phyloP scores from a whole-genome alignment of 1,284 basidiomycete species.

The Coriolopsis trogii region DNA sequence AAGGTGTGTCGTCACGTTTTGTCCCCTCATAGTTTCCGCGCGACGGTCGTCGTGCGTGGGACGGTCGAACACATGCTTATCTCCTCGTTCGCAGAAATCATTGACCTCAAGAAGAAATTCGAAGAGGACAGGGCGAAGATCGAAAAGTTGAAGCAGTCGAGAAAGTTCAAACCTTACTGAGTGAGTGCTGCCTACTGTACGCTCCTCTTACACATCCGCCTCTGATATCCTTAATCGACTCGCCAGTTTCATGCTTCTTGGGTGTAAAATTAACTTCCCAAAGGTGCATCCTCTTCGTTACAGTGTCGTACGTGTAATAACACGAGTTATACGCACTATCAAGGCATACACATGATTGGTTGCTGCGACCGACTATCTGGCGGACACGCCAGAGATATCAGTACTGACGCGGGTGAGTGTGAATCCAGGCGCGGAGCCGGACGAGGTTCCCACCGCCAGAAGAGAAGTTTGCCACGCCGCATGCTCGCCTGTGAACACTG shows the following conservation, averaged over 20 bases:
- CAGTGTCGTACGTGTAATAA: too few relatives aligned
- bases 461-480: slow-evolving; percentile 7
- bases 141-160: slow-evolving; percentile 77
- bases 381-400: too few relatives aligned
- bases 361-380: too few relatives aligned
- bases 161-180: slow-evolving; percentile 85
- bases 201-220: too few relatives aligned
- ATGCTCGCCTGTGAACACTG: slow-evolving; percentile 13
- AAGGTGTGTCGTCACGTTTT: slow-evolving; percentile 55
- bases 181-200: not conserved
- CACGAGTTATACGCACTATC: too few relatives aligned
- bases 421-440: slow-evolving; percentile 8
- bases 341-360: too few relatives aligned
- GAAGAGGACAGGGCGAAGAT: slow-evolving; percentile 88
- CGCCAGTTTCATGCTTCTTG: too few relatives aligned
- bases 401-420: not conserved
- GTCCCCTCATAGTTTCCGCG: not conserved
- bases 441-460: slow-evolving; percentile 5
- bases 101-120: slow-evolving; percentile 81
- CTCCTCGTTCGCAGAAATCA: slow-evolving; percentile 51
- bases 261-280: too few relatives aligned
- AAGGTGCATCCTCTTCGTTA: too few relatives aligned
- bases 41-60: not conserved
- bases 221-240: too few relatives aligned
- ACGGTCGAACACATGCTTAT: not conserved